Percentiles rank a stretch among this genome's conserved stretches.
Conservation (phyloP, 129 eudicot species). For the Flaveria robusta region DNA sequence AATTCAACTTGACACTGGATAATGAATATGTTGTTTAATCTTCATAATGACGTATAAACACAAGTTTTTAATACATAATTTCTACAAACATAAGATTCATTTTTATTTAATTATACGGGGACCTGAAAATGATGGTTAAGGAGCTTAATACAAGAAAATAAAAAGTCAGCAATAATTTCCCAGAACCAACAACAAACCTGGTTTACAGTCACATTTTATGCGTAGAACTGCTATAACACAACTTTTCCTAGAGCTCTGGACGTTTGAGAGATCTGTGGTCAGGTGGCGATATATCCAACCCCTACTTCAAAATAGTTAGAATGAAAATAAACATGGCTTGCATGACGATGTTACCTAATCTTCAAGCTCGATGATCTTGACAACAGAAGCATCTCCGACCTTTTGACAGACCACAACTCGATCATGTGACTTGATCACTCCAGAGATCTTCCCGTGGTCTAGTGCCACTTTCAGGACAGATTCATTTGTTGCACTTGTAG, state of each 20-base stretch:
- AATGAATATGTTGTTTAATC: too few species aligned
- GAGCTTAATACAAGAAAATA: constrained; percentile 18
- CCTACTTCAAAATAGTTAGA: constrained; percentile 27
- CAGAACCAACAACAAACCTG: constrained; percentile 26
- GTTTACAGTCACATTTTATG: constrained; percentile 19
- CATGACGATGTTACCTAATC: constrained; percentile 37
- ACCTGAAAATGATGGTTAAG: not conserved
- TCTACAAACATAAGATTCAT: constrained; percentile 4
- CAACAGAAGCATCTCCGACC: constrained; percentile 86
- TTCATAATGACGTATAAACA: too few species aligned
- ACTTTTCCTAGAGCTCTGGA: constrained; percentile 16
- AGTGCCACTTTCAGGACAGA: constrained; percentile 75
- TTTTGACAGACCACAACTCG: constrained; percentile 87
- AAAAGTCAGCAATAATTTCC: constrained; percentile 13
- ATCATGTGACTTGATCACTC: constrained; percentile 75
- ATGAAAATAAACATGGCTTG: not conserved
- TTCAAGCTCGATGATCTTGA: constrained; percentile 83
- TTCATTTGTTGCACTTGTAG: constrained; percentile 68
- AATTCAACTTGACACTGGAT: too few species aligned
- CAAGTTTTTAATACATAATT: too few species aligned
- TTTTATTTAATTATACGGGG: constrained; percentile 23
- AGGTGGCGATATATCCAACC: constrained; percentile 44
- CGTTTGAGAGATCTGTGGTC: constrained; percentile 15
- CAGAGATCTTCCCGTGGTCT: constrained; percentile 78
- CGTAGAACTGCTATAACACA: constrained; percentile 13